phyloP scores from a whole-genome alignment of 176 grass and related monocot genomes.

The Eleusine indica region DNA sequence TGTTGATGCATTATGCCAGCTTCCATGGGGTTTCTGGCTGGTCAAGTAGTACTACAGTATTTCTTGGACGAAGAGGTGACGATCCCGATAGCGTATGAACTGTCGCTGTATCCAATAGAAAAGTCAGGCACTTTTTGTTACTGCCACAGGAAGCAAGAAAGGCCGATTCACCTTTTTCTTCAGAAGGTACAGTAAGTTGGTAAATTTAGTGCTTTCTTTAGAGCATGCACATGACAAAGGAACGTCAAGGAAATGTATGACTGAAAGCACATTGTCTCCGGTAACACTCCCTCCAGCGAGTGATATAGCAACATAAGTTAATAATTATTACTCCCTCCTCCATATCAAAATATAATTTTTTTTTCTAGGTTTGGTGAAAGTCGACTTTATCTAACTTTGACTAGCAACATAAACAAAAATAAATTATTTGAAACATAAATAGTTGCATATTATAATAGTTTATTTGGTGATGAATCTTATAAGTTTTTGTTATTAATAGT shows the following conservation, averaged over 20 bases:
- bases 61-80: slow-evolving; percentile 39
- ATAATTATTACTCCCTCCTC: no score
- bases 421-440: no score
- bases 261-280: neutral
- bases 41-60: slow-evolving; percentile 5
- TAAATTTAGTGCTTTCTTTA: neutral
- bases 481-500: no score
- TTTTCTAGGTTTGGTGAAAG: no score
- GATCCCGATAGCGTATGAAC: slow-evolving; percentile 48
- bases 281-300: neutral
- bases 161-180: slow-evolving; percentile 13
- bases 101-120: slow-evolving; percentile 40
- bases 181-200: neutral
- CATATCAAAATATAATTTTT: no score
- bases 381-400: no score
- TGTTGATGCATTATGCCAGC: slow-evolving; percentile 13
- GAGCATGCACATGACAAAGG: neutral
- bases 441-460: no score
- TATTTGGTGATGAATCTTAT: no score
- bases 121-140: slow-evolving; percentile 39
- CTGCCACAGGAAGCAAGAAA: slow-evolving; percentile 48
- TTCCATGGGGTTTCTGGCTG: neutral
- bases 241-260: neutral
- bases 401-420: no score
- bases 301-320: neutral